Conservation (phyloP, 305 asterid species). For the Solanum chacoense region DNA sequence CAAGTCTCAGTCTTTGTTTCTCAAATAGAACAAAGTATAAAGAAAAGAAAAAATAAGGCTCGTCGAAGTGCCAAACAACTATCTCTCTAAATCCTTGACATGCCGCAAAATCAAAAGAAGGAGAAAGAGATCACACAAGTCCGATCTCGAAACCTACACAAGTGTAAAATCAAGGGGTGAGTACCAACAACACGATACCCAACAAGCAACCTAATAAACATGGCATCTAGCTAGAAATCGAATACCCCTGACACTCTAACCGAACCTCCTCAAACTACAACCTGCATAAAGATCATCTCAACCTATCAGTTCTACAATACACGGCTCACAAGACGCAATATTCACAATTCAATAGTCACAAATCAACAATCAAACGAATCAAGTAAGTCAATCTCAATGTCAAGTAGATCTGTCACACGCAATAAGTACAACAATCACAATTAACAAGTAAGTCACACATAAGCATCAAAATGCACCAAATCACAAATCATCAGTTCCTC, state of each 20-base stretch:
- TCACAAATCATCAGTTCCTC: not conserved
- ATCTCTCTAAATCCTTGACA: not conserved
- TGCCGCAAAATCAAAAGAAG: not conserved
- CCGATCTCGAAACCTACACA: not conserved
- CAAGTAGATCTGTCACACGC: not conserved
- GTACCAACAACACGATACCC: not conserved
- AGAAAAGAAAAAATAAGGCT: not conserved
- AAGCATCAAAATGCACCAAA: not conserved
- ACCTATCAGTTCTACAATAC: not conserved
- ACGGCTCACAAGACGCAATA: not conserved
- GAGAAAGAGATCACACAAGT: not conserved
- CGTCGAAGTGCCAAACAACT: not conserved
- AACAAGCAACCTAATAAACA: not conserved
- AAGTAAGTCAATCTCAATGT: not conserved
- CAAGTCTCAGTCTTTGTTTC: not conserved
- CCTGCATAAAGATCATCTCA: rapidly evolving
- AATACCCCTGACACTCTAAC: no score
- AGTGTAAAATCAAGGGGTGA: not conserved
- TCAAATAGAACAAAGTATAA: not conserved
- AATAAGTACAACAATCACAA: not conserved
- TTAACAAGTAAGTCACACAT: not conserved
- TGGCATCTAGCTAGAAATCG: not conserved
- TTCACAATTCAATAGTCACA: not conserved
- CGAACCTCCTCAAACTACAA: not conserved
- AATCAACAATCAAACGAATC: not conserved